Evolutionary conservation across 2,329 filamentous ascomycete genomes (phyloP).

Genomic region (Colletotrichum ledebouriae): DNA sequence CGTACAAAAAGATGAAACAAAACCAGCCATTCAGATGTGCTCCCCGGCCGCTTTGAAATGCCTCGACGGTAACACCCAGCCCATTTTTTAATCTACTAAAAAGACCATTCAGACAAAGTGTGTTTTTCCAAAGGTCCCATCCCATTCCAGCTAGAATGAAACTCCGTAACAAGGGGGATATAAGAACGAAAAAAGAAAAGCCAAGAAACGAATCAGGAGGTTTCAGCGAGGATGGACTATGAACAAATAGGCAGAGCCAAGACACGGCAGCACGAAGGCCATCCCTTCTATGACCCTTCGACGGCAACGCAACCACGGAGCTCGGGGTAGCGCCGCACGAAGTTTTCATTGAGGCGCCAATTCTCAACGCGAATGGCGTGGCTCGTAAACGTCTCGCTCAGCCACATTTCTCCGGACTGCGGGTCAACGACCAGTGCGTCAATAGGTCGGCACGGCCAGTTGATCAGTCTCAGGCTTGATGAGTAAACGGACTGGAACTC

Average conservation of each 20-base stretch:
- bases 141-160: constrained; percentile 39
- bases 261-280: not conserved
- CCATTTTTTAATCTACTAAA: constrained; percentile 36
- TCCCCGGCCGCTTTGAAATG: constrained; percentile 32
- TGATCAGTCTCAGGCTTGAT: constrained; percentile 50
- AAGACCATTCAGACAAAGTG: constrained; percentile 26
- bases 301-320: constrained; percentile 44
- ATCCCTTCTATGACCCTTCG: constrained; percentile 24
- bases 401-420: constrained; percentile 47
- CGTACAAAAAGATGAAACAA: constrained; percentile 11
- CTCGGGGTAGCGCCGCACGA: constrained; percentile 48
- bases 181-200: constrained; percentile 15
- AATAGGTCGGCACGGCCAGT: constrained; percentile 50
- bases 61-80: constrained; percentile 26
- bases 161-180: constrained; percentile 22
- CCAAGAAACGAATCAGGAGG: constrained; percentile 29
- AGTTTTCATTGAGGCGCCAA: constrained; percentile 47
- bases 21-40: constrained; percentile 15
- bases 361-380: constrained; percentile 47
- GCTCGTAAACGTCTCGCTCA: constrained; percentile 45
- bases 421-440: constrained; percentile 47
- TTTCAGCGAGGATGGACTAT: not conserved
- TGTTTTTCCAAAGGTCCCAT: constrained; percentile 31
- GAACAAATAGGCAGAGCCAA: constrained; percentile 7
- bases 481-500: constrained; percentile 54